These are phyloP conservation scores for Ramaria sp. DNA, from an alignment of 768 basidiomycete species.

Conservation along the genomic window DNA sequence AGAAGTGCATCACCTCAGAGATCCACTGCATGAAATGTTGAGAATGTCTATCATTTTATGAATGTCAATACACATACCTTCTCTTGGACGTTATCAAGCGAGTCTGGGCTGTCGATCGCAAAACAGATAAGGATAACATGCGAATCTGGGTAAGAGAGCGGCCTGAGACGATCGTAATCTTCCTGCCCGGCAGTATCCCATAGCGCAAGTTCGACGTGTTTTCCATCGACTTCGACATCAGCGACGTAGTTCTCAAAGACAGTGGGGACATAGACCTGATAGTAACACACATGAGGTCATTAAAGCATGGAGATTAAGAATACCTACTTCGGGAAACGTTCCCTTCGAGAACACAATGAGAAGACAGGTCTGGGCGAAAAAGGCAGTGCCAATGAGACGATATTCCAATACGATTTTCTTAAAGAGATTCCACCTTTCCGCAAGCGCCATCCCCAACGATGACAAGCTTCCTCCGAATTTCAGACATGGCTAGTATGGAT, in stretches of 20 bases:
- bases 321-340: constrained; percentile 81
- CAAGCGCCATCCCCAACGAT: constrained; percentile 99
- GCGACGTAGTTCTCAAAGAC: constrained; percentile 99
- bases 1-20: constrained; percentile 97
- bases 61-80: constrained; percentile 51
- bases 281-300: neutral
- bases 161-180: constrained; percentile 97
- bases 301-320: neutral
- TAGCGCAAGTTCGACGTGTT: constrained; percentile 94
- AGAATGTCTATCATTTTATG: constrained; percentile 5
- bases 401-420: constrained; percentile 2
- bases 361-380: constrained; percentile 59
- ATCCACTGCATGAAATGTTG: constrained; percentile 62
- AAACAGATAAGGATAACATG: constrained; percentile 99
- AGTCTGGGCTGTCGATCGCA: constrained; percentile 95
- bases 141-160: constrained; percentile 97
- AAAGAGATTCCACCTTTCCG: constrained; percentile 54
- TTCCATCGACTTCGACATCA: constrained; percentile 96
- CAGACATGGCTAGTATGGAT: constrained; percentile 52
- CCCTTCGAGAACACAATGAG: constrained; percentile 96
- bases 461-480: constrained; percentile 97
- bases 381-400: neutral
- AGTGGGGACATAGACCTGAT: constrained; percentile 95
- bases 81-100: constrained; percentile 99
- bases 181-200: constrained; percentile 99